These are phyloP conservation scores for Xylaria sp. DNA, from an alignment of 2,329 filamentous ascomycete genomes.

Conservation along the genomic window DNA sequence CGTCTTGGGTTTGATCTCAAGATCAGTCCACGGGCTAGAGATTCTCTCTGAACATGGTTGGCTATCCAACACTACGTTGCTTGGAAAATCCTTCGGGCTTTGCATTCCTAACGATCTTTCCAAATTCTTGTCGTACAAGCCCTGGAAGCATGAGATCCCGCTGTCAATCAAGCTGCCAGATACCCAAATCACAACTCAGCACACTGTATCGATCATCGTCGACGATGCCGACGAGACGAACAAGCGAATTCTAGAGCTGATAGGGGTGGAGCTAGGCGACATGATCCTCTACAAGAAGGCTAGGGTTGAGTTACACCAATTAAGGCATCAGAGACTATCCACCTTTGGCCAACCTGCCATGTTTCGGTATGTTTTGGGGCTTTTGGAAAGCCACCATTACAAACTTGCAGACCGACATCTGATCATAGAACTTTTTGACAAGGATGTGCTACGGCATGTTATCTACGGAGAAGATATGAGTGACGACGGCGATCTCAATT, in stretches of 20 bases:
- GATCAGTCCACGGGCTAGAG: constrained; percentile 89
- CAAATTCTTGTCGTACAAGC: constrained; percentile 75
- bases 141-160: constrained; percentile 60
- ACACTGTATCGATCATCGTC: constrained; percentile 58
- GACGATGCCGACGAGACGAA: constrained; percentile 65
- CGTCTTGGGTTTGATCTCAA: constrained; percentile 88
- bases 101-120: constrained; percentile 82
- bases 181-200: constrained; percentile 58
- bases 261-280: constrained; percentile 83
- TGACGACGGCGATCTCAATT: constrained; percentile 50
- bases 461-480: constrained; percentile 71
- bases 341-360: constrained; percentile 78
- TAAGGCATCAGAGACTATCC: constrained; percentile 74
- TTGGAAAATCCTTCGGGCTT: constrained; percentile 83
- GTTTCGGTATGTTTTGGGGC: constrained; percentile 82
- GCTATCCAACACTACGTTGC: constrained; percentile 86
- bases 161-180: constrained; percentile 55
- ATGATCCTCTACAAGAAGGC: constrained; percentile 91
- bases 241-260: constrained; percentile 81
- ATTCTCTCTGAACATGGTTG: constrained; percentile 89
- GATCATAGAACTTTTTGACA: constrained; percentile 93
- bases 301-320: constrained; percentile 77
- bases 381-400: constrained; percentile 90
- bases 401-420: constrained; percentile 85
- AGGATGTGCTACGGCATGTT: constrained; percentile 81